phyloP scores from a whole-genome alignment of 179 eudicot species.

The Heliamphora pulchella region DNA sequence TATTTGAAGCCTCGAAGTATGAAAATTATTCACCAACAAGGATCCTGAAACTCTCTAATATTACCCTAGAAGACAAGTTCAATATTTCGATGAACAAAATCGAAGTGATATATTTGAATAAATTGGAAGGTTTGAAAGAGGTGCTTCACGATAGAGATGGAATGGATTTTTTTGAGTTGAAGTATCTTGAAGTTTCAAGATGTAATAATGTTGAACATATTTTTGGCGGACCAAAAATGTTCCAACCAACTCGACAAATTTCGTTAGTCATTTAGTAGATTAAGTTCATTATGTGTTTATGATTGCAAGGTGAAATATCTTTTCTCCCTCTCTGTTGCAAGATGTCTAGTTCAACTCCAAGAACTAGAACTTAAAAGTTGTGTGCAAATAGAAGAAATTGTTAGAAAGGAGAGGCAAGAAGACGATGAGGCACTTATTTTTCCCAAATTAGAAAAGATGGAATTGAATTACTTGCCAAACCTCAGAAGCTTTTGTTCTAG shows the following conservation, averaged over 20 bases:
- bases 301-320: not conserved
- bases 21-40: not conserved
- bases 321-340: not conserved
- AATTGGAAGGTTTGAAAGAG: not conserved
- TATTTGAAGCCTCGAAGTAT: too few relatives aligned
- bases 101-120: not conserved
- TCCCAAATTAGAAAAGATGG: not conserved
- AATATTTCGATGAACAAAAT: not conserved
- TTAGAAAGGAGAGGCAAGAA: not conserved
- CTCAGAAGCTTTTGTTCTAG: not conserved
- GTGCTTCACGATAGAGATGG: not conserved
- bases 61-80: not conserved
- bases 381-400: not conserved
- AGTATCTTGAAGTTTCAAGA: fast-evolving
- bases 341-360: not conserved
- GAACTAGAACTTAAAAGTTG: fast-evolving
- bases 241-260: not conserved
- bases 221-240: not conserved
- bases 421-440: not conserved
- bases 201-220: not conserved
- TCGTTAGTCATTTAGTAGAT: not conserved
- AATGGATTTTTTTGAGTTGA: not conserved
- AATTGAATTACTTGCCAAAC: not conserved
- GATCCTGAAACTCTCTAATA: not conserved
- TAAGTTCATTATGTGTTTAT: not conserved